These are phyloP conservation scores for Phytopythium oedochilum DNA, from an alignment of 352 stramenopile species.

Conservation along the genomic window DNA sequence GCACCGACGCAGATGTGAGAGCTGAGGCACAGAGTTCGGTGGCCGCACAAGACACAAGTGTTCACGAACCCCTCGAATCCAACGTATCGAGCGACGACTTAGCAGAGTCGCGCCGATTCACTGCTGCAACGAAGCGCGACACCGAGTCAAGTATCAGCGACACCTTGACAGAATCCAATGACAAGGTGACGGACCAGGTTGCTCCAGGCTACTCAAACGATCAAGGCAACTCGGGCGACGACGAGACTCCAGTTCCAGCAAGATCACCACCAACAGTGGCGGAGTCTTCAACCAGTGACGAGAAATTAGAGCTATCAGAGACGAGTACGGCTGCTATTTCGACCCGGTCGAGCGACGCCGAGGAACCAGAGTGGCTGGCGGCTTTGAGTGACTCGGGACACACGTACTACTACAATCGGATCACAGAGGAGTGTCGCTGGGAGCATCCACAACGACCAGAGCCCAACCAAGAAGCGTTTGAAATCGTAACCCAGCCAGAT, in stretches of 20 bases:
- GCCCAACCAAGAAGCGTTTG: conserved; percentile 3
- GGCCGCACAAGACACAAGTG: no score
- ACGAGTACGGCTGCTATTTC: neutral
- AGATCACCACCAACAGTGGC: neutral
- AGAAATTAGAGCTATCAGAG: neutral
- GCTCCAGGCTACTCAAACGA: no score
- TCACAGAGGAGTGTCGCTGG: conserved; percentile 60
- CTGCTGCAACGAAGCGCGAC: no score
- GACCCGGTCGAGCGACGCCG: neutral
- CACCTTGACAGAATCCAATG: no score
- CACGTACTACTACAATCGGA: conserved; percentile 70
- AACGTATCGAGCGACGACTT: no score
- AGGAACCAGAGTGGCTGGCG: conserved; percentile 29
- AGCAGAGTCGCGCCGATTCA: no score
- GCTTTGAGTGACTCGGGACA: conserved; percentile 45
- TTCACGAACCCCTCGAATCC: no score
- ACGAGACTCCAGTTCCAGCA: neutral
- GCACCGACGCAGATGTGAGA: no score
- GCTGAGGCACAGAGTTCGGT: no score
- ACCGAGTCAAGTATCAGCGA: no score
- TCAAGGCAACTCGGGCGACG: neutral
- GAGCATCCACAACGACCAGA: conserved; percentile 18
- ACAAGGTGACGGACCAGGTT: no score
- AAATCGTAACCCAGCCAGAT: conserved; percentile 20
- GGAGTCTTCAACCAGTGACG: neutral